A percentile compares a stretch with the other conserved stretches of the same genome.
These are phyloP conservation scores for Dictyostelium purpureum DNA, from an alignment of 78 protist species.

Conservation along the genomic window DNA sequence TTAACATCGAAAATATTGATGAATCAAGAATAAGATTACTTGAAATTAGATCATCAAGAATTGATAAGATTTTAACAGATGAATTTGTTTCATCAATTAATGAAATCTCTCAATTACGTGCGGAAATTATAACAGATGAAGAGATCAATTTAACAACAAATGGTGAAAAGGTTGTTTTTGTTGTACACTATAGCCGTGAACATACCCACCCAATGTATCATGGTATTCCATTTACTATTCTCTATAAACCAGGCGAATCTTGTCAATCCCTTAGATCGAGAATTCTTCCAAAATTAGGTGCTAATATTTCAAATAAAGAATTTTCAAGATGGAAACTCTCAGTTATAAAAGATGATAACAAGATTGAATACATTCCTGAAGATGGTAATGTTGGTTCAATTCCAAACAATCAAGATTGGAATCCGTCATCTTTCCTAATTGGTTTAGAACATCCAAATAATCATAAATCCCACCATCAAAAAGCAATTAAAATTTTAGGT, in stretches of 20 bases:
- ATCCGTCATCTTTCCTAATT: not conserved
- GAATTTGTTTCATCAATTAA: not conserved
- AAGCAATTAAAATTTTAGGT: slow-evolving; percentile 47
- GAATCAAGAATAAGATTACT: slow-evolving; percentile 1
- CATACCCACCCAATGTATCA: not conserved
- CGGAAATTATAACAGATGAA: slow-evolving; percentile 24
- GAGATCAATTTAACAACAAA: not conserved
- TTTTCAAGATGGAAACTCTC: slow-evolving; percentile 67
- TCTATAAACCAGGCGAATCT: slow-evolving; percentile 24
- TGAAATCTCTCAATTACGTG: slow-evolving; percentile 1
- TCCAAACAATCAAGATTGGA: slow-evolving; percentile 4
- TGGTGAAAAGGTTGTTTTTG: slow-evolving; percentile 24
- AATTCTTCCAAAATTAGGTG: not conserved
- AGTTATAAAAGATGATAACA: slow-evolving; percentile 49
- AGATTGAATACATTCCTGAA: slow-evolving; percentile 12
- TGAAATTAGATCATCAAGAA: slow-evolving; percentile 22
- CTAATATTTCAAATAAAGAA: not conserved
- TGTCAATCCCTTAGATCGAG: not conserved
- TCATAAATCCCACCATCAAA: not conserved
- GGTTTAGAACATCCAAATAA: slow-evolving; percentile 33
- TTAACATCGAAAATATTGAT: not conserved
- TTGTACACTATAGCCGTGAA: slow-evolving; percentile 49
- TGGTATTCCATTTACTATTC: slow-evolving; percentile 34
- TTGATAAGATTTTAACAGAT: slow-evolving; percentile 37
- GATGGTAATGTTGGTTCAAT: slow-evolving; percentile 17